phyloP scores from a whole-genome alignment of 768 basidiomycete species.

The Rhodosporidiobolus sp. region DNA sequence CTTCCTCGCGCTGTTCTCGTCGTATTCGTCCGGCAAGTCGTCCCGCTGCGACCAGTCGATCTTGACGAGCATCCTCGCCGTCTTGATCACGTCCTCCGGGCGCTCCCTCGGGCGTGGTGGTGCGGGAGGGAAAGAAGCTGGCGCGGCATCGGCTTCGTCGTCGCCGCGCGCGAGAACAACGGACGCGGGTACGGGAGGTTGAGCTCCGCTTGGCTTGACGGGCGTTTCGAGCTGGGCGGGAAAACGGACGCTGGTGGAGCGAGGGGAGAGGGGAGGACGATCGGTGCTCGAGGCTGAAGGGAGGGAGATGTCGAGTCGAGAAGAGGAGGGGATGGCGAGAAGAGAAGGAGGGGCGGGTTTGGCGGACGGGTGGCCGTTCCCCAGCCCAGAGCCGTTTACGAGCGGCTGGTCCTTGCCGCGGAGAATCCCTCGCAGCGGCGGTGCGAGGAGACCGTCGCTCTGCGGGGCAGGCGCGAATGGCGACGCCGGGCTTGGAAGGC shows the following conservation, averaged over 20 bases:
- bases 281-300: not conserved
- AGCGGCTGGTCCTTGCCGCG: not conserved
- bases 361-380: not conserved
- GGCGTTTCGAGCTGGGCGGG: not conserved
- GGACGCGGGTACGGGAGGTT: conserved; percentile 57
- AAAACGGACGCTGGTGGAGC: conserved; percentile 9
- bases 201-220: conserved; percentile 43
- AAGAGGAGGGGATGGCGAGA: not conserved
- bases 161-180: conserved; percentile 63
- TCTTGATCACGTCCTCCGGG: conserved; percentile 62
- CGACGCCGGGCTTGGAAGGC: too few species aligned
- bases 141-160: conserved; percentile 53
- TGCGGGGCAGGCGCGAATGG: not conserved
- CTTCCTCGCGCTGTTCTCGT: conserved; percentile 66
- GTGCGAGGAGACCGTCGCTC: not conserved
- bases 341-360: not conserved
- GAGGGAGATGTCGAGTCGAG: not conserved
- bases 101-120: conserved; percentile 49
- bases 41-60: conserved; percentile 59
- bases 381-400: conserved; percentile 3
- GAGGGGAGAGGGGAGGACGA: not conserved
- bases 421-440: conserved; percentile 3
- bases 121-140: conserved; percentile 64
- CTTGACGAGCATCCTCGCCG: conserved; percentile 86
- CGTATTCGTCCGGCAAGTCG: conserved; percentile 56